A percentile compares a stretch with the other conserved stretches of the same genome.
Conservation (phyloP, 768 basidiomycete species). For the Cyathus striatus region DNA sequence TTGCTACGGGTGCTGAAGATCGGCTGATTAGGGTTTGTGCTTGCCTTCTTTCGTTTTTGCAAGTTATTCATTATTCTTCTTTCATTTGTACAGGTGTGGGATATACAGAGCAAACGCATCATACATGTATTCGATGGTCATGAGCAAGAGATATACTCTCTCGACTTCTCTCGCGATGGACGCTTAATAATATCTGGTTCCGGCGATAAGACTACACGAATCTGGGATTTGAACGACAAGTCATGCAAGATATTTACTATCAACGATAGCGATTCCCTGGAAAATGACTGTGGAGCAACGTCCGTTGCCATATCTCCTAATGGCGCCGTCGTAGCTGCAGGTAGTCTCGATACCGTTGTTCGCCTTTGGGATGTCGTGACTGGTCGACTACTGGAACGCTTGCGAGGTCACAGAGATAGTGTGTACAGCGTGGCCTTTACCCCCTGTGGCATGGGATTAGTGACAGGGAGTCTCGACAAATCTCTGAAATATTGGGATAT, state of each 20-base stretch:
- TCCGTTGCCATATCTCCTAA: constrained; percentile 77
- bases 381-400: constrained; percentile 63
- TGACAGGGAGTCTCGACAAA: constrained; percentile 89
- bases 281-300: constrained; percentile 62
- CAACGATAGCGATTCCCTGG: constrained; percentile 45
- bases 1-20: constrained; percentile 96
- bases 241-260: constrained; percentile 41
- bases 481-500: constrained; percentile 88
- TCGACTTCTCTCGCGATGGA: constrained; percentile 80
- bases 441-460: constrained; percentile 85
- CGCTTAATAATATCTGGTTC: constrained; percentile 85
- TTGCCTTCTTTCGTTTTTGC: constrained; percentile 30
- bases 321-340: constrained; percentile 60
- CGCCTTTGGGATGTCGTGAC: constrained; percentile 75
- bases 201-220: constrained; percentile 54
- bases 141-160: constrained; percentile 88
- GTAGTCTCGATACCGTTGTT: constrained; percentile 71
- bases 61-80: constrained; percentile 1
- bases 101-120: constrained; percentile 72
- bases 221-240: constrained; percentile 39
- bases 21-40: constrained; percentile 76
- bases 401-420: constrained; percentile 77
- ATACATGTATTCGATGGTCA: constrained; percentile 77
- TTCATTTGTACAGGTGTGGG: constrained; percentile 66
- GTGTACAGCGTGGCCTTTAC: constrained; percentile 92